Evolutionary conservation across 106 monocot species (phyloP), one percentile per base, ranked within the genome.

Genomic region (Dendrobium nobile): DNA sequence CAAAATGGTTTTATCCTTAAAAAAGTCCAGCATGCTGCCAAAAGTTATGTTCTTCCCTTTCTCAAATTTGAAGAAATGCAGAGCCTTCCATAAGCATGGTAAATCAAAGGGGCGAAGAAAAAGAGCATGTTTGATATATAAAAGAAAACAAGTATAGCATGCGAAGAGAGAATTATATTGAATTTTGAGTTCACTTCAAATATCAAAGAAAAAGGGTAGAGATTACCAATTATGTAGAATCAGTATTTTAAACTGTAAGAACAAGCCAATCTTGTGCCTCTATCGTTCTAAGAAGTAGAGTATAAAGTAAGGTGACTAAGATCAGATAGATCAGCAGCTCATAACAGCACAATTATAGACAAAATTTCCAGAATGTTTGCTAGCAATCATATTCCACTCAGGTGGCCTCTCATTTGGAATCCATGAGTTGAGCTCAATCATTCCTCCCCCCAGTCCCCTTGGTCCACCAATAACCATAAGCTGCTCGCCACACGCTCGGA

Each of bases 311-410:
- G 51, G 51, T 51, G 51, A 15, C 51, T 51, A 51, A 51, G 51
- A 13, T 51, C 13, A 51, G 51, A 11, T 15, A 83, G 64, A 33
- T 92, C 90, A 95, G 86, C 95, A 95, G 64, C 90, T 84, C 92
- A 95, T 92, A 42, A 95, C 92, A 8, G 95, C 88, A 86, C 92
- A 92, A 75, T 95, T 95, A 89, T 90, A 92, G 77, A 92, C 95
- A 84, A 95, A 95, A 80, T 84, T 88, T 43, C 90, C 92, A 0
- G 86, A 90, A 74, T 80, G 84, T 72, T 88, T 88, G 77, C 88
- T 90, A 19, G 84, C 95, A 42, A 95, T 87, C 80, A 90, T 76
- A 19, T 86, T 82, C 95, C 92, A 95, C 61, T 72, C 68, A 1
- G 95, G 95, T 3, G 83, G 85, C 11, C 83, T 86, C 33, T 84